These are phyloP conservation scores for Podospora pseudopauciseta DNA, from an alignment of 495 filamentous ascomycete species.

Conservation along the genomic window DNA sequence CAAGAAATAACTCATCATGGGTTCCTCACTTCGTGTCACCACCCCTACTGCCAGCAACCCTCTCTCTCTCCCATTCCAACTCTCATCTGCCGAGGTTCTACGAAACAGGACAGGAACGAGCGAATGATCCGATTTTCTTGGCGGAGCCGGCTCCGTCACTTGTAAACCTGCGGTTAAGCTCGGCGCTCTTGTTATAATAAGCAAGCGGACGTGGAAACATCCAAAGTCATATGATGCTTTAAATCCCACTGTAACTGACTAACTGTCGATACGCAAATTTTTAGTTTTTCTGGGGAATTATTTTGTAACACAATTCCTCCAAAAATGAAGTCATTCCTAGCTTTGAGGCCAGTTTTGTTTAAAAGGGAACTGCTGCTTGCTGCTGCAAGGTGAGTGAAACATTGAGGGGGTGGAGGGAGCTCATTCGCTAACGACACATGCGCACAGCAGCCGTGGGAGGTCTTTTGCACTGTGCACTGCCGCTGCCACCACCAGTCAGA, in stretches of 20 bases:
- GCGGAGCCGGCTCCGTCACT: background rate
- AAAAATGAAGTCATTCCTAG: conserved; percentile 3
- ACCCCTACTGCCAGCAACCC: background rate
- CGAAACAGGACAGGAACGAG: background rate
- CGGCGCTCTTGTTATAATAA: background rate
- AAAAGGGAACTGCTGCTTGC: background rate
- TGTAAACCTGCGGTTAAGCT: background rate
- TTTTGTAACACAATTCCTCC: background rate
- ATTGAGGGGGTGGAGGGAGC: background rate
- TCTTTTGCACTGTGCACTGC: background rate
- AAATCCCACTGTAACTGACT: background rate
- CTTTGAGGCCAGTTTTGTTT: background rate
- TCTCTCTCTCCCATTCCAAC: background rate
- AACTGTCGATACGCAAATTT: too few relatives aligned
- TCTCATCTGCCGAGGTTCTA: background rate
- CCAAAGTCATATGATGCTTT: background rate
- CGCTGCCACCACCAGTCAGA: background rate
- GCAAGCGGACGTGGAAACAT: background rate
- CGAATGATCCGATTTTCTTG: conserved; percentile 1
- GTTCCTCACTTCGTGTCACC: background rate
- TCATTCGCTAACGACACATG: background rate
- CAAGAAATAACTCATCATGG: background rate
- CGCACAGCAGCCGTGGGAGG: background rate
- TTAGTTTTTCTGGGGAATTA: too few relatives aligned
- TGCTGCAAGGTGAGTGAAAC: conserved; percentile 16